phyloP scores from a whole-genome alignment of 805 yeast genomes.

The Lipomyces oligophaga region DNA sequence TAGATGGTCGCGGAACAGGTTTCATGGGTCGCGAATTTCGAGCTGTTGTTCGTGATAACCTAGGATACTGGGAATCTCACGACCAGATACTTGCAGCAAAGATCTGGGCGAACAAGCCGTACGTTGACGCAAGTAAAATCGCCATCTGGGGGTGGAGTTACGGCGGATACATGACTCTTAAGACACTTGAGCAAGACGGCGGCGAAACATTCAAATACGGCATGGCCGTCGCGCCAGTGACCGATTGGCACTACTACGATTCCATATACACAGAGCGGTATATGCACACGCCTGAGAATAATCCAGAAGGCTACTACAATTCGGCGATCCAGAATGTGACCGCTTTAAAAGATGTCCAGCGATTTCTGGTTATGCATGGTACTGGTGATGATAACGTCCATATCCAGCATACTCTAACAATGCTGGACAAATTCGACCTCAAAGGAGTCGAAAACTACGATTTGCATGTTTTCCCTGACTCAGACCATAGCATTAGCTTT shows the following conservation, averaged over 20 bases:
- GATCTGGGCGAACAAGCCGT: constrained; percentile 56
- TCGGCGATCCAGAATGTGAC: constrained; percentile 57
- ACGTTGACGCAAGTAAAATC: constrained; percentile 62
- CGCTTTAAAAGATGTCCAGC: constrained; percentile 51
- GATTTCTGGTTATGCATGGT: constrained; percentile 91
- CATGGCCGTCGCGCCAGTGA: constrained; percentile 95
- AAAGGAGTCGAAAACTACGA: constrained; percentile 85
- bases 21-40: constrained; percentile 76
- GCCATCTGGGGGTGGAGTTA: constrained; percentile 99
- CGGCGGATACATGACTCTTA: constrained; percentile 91
- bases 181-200: constrained; percentile 77
- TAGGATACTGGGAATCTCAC: constrained; percentile 76
- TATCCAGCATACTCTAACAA: constrained; percentile 77
- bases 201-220: constrained; percentile 79
- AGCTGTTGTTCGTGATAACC: constrained; percentile 69
- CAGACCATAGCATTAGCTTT: constrained; percentile 75
- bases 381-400: constrained; percentile 98
- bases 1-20: constrained; percentile 97
- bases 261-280: constrained; percentile 93
- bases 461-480: constrained; percentile 85
- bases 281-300: constrained; percentile 76
- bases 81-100: constrained; percentile 88
- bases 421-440: constrained; percentile 70
- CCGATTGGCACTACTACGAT: constrained; percentile 89
- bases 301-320: constrained; percentile 55